phyloP scores from a whole-genome alignment of 306 rosid genomes.

The Lathyrus sativus region DNA sequence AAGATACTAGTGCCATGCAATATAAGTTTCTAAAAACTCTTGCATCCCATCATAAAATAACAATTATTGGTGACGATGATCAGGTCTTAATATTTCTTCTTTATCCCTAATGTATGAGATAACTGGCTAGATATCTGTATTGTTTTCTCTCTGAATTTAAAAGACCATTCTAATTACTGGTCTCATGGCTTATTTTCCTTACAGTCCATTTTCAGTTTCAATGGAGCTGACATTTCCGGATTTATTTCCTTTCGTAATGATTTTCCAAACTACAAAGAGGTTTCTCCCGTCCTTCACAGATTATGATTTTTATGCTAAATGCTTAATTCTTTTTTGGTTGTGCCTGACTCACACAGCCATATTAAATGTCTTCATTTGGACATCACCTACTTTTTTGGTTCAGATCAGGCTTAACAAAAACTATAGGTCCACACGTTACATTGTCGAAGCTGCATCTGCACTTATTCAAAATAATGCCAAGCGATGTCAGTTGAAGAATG shows the following conservation, averaged over 20 bases:
- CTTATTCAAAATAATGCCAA: conserved; percentile 73
- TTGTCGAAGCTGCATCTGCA: conserved; percentile 91
- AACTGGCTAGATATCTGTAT: conserved; percentile 24
- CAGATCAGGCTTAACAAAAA: conserved; percentile 89
- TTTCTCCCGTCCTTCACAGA: conserved; percentile 42
- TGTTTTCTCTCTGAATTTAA: conserved; percentile 24
- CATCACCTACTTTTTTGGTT: conserved; percentile 37
- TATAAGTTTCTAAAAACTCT: conserved; percentile 72
- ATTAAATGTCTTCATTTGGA: conserved; percentile 20
- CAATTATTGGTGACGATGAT: conserved; percentile 97
- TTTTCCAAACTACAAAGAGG: conserved; percentile 88
- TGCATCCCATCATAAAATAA: conserved; percentile 69
- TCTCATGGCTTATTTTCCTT: conserved; percentile 35
- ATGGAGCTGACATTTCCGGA: conserved; percentile 93
- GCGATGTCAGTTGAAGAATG: conserved; percentile 70
- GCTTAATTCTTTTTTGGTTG: conserved; percentile 9
- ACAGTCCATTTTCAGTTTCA: conserved; percentile 98
- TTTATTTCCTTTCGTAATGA: conserved; percentile 81
- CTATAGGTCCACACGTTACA: conserved; percentile 88
- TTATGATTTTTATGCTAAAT: conserved; percentile 28
- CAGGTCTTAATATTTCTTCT: conserved; percentile 55
- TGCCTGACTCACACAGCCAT: neutral
- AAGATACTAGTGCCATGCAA: conserved; percentile 96
- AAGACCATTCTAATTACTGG: conserved; percentile 24
- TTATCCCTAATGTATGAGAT: conserved; percentile 13